Evolutionary conservation across 2,329 filamentous ascomycete species (phyloP).

Genomic region (Fusarium liriodendri): DNA sequence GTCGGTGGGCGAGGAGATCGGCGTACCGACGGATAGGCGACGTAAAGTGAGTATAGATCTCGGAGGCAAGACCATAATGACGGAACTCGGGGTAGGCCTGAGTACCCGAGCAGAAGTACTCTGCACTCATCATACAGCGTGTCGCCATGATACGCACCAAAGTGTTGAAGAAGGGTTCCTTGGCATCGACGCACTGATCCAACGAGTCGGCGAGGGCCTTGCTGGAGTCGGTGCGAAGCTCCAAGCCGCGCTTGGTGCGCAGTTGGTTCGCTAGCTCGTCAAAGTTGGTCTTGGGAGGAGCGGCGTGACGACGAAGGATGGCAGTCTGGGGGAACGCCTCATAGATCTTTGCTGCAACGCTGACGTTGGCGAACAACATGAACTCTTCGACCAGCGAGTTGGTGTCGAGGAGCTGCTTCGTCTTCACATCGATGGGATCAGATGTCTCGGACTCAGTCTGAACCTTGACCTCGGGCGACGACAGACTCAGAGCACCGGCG

Average conservation of each 20-base stretch:
- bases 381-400: slow-evolving; percentile 99
- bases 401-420: slow-evolving; percentile 92
- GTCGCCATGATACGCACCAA: slow-evolving; percentile 97
- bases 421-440: slow-evolving; percentile 95
- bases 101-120: slow-evolving; percentile 96
- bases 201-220: slow-evolving; percentile 94
- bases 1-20: slow-evolving; percentile 93
- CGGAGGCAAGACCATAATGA: slow-evolving; percentile 94
- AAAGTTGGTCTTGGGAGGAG: slow-evolving; percentile 95
- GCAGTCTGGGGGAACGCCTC: slow-evolving; percentile 94
- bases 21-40: slow-evolving; percentile 97
- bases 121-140: slow-evolving; percentile 98
- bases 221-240: slow-evolving; percentile 86
- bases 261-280: slow-evolving; percentile 93
- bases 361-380: slow-evolving; percentile 98
- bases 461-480: slow-evolving; percentile 97
- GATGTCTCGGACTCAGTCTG: slow-evolving; percentile 96
- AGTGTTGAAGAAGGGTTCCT: slow-evolving; percentile 97
- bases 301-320: slow-evolving; percentile 89
- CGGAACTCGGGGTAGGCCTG: slow-evolving; percentile 94
- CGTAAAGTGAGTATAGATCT: slow-evolving; percentile 99
- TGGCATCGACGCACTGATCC: slow-evolving; percentile 81
- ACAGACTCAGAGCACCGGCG: slow-evolving; percentile 92
- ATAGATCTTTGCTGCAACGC: slow-evolving; percentile 90
- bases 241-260: slow-evolving; percentile 84